Base-by-base conservation (phyloP, 129 eudicot species). In the Helichrysum umbraculigerum region DNA sequence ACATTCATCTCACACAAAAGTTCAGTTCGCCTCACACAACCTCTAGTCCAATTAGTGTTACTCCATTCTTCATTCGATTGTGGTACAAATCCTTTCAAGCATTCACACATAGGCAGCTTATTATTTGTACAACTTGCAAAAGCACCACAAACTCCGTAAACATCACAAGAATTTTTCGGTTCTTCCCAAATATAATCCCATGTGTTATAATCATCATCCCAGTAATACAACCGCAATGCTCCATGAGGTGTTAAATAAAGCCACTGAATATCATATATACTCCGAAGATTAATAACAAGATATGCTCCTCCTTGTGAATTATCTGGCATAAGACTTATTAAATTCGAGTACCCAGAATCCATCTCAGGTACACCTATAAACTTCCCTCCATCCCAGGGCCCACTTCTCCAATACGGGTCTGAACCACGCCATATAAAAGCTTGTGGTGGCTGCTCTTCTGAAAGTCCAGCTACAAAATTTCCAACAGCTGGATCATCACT, bases 61-160 rank as follows among this genome's bases (percentile, higher is more conserved):
- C 34, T 57, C 87, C 85, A 80, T 70, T 80, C 75, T 16, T 56
- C 79, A 7, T 44, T 34, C 19, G 70, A 54, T 8, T 41, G 71
- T 65, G 87, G 87, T 17, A 35, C 66, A 76, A 80, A 84, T 37
- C 87, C 87, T 61, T 4, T 59, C 47, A 80, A 44, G 76, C 87
- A 84, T 17, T 72, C 74, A 76, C 87, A 84, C 12, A 22, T 71
- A 0, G 70, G 44, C 44, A 69, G 28, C 10, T 66, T 37, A 21
- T 47, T 8, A 6, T 11, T 66, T 11, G 61, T 71, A 42, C 87
- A 84, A 33, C 58, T 62, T 21, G 79, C 82, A 84, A 65, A 80
- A 22, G 71, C 70, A n/a, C 87, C 85, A 54, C 87, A 84, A 52
- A 50, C 67, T 22, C 79, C 85, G 67, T 70, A 84, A n/a, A 80